Base-by-base conservation (phyloP, 805 yeast species). In the Candida tibetensis region DNA sequence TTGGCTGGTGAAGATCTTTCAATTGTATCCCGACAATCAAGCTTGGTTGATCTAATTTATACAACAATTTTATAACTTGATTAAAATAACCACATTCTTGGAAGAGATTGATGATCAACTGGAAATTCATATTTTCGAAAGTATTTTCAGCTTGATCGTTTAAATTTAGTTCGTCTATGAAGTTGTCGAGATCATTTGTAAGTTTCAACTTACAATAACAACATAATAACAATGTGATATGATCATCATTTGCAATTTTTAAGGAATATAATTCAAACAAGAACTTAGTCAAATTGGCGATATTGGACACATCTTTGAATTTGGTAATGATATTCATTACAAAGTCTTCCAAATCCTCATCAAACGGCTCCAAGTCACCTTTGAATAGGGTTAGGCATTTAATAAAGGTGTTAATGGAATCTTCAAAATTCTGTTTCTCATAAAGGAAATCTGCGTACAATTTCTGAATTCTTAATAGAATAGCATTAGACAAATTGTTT, bases 121-220 rank as follows among this genome's bases (percentile, higher is more conserved):
- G 79, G 42, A 83, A 67, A 55, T 89, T 88, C 52, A 88, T 81
- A 34, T 71, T 77, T 34, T 48, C 52, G 22, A 60, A 48, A 4
- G 48, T 21, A 28, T 34, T 23, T n/a, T 42, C 31, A 6, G 40
- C 42, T 4, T 32, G 45, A 4, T 46, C 51, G 16, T 45, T 44
- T 18, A 66, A 42, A 31, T 64, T 60, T 22, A 76, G 50, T 1
- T 57, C 52, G 2, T 71, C 63, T 17, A 87, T 71, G 49, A 86
- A 88, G 4, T 56, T 47, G 27, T 71, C 71, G 18, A 91, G 64
- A 32, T 81, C 81, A 1, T 71, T 74, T 2, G 69, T 71, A 42
- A 73, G 73, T 43, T 82, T 85, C 49, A 87, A 61, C 52, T 89
- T 88, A 43, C 95, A 85, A 51, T 83, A 81, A 34, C 91, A 80